Percentiles rank a stretch among this genome's conserved stretches.
phyloP scores from a whole-genome alignment of 2,329 filamentous ascomycete species.

The Fusarium sublunatum region DNA sequence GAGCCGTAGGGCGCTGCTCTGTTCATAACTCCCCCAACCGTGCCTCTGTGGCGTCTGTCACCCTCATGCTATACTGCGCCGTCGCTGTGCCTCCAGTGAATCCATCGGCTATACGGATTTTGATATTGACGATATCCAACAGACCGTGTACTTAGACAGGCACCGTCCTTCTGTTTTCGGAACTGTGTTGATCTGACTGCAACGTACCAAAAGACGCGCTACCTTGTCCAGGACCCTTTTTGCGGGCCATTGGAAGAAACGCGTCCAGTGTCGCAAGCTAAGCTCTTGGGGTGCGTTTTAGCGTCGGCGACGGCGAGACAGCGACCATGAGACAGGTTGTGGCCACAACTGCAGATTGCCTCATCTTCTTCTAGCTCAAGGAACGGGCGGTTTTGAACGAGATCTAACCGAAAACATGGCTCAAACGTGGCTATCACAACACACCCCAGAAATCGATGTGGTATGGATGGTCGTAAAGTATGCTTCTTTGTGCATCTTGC shows the following conservation, averaged over 20 bases:
- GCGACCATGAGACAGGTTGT: conserved; percentile 37
- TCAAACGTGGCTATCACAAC: conserved; percentile 31
- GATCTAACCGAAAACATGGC: conserved; percentile 32
- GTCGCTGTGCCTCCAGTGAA: conserved; percentile 8
- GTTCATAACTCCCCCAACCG: conserved; percentile 24
- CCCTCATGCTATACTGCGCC: conserved; percentile 19
- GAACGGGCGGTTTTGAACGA: conserved; percentile 33
- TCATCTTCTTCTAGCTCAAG: conserved; percentile 37
- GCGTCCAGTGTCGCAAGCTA: conserved; percentile 33
- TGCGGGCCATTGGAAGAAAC: conserved; percentile 39
- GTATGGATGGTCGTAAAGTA: conserved; percentile 21
- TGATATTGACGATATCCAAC: conserved; percentile 2
- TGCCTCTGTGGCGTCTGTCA: conserved; percentile 10
- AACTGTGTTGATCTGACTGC: conserved; percentile 11
- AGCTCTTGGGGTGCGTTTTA: conserved; percentile 42
- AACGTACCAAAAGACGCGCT: conserved; percentile 34
- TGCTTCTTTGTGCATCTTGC: conserved; percentile 9
- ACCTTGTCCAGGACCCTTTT: conserved; percentile 26
- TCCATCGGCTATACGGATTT: conserved; percentile 2
- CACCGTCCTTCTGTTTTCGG: conserved; percentile 17
- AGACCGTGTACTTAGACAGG: conserved; percentile 1
- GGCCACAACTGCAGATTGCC: conserved; percentile 40
- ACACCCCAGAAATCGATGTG: conserved; percentile 23
- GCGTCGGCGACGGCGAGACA: conserved; percentile 39
- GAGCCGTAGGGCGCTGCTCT: conserved; percentile 16